A percentile compares a stretch with the other conserved stretches of the same genome.
Evolutionary conservation across 345 rosid genomes (phyloP).

Genomic region (Populus deltoides): DNA sequence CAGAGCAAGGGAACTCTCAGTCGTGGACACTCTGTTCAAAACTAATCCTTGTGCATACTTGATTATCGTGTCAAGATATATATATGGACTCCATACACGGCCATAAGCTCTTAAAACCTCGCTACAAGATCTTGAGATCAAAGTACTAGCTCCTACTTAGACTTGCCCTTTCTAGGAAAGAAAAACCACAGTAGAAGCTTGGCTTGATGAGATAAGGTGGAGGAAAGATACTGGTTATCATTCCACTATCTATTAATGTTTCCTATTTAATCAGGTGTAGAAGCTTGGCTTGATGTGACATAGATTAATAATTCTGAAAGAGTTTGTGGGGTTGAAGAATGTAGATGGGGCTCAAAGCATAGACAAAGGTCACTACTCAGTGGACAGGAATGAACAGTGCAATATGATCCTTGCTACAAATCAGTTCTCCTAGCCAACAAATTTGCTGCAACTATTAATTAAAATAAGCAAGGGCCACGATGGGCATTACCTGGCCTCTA

Average conservation of each 20-base stretch:
- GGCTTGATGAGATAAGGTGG: slow-evolving; percentile 2
- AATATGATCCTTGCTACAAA: not conserved
- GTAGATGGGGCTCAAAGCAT: slow-evolving; percentile 4
- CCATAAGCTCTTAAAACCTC: too few species aligned
- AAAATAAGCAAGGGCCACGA: slow-evolving; percentile 11
- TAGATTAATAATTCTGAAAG: slow-evolving; percentile 3
- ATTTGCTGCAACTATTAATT: not conserved
- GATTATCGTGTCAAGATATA: too few species aligned
- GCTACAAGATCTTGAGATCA: too few species aligned
- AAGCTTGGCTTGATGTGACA: too few species aligned
- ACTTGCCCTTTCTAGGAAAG: too few species aligned
- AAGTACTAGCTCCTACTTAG: too few species aligned
- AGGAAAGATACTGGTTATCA: slow-evolving; percentile 7
- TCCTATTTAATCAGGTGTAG: slow-evolving; percentile 6
- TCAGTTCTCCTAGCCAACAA: not conserved
- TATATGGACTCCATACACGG: too few species aligned
- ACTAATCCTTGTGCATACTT: too few species aligned
- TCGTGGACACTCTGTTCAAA: too few species aligned
- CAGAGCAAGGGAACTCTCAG: too few species aligned
- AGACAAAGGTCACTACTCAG: not conserved
- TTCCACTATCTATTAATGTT: slow-evolving; percentile 1
- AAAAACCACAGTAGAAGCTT: not conserved
- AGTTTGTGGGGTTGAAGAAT: not conserved
- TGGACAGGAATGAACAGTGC: too few species aligned
- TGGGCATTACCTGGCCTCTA: slow-evolving; percentile 1